phyloP scores from a whole-genome alignment of 768 basidiomycete species.

The Boletellus emodensis region DNA sequence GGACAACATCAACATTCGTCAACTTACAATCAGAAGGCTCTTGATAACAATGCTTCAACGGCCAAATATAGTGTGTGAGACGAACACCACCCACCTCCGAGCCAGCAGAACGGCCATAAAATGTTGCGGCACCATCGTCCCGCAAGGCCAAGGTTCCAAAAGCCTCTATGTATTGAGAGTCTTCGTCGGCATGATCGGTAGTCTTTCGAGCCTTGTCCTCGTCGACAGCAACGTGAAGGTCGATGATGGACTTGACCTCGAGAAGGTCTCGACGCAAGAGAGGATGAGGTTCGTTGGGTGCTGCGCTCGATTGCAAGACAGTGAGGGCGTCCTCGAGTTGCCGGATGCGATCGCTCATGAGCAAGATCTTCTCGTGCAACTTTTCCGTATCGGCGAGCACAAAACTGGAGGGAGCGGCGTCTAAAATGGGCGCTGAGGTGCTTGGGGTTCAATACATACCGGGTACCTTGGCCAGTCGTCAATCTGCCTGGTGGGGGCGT shows the following conservation, averaged over 20 bases:
- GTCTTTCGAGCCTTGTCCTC: slow-evolving; percentile 30
- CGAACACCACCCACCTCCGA: slow-evolving; percentile 51
- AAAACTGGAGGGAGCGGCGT: slow-evolving; percentile 39
- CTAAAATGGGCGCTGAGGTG: background rate
- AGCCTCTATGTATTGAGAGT: slow-evolving; percentile 56
- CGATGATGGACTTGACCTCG: slow-evolving; percentile 65
- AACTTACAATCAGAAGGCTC: slow-evolving; percentile 56
- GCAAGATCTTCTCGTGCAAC: slow-evolving; percentile 61
- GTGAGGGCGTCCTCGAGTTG: slow-evolving; percentile 67
- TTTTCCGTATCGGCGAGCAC: slow-evolving; percentile 71
- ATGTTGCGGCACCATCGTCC: slow-evolving; percentile 66
- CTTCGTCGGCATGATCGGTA: slow-evolving; percentile 32
- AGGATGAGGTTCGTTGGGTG: slow-evolving; percentile 53
- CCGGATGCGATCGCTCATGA: slow-evolving; percentile 68
- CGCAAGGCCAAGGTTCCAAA: slow-evolving; percentile 68
- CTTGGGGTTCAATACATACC: slow-evolving; percentile 38
- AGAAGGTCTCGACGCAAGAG: slow-evolving; percentile 57
- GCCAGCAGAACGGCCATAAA: slow-evolving; percentile 70
- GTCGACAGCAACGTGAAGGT: slow-evolving; percentile 56
- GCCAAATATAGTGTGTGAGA: slow-evolving; percentile 20
- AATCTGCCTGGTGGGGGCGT: slow-evolving; percentile 43
- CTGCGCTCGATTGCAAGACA: slow-evolving; percentile 44
- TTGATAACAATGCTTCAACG: slow-evolving; percentile 18
- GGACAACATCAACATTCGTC: background rate
- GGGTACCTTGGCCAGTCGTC: slow-evolving; percentile 73